Evolutionary conservation across 2,329 filamentous ascomycete species (phyloP).

Genomic region (Graphilbum sp.): DNA sequence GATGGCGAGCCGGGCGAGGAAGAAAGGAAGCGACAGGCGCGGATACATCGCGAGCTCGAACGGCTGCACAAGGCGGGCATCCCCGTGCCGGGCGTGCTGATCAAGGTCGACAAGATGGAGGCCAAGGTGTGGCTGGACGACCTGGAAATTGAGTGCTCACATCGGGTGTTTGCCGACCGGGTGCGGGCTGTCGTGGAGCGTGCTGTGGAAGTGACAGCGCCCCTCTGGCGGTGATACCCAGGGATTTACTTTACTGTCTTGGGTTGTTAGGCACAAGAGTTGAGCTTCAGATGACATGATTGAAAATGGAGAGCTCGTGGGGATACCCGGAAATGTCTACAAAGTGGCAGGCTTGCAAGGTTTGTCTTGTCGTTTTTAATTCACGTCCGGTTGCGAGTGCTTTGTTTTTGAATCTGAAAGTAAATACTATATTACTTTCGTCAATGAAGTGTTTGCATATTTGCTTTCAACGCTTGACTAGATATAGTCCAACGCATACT

Average conservation of each 20-base stretch:
- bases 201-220: slow-evolving; percentile 72
- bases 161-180: slow-evolving; percentile 63
- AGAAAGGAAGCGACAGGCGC: slow-evolving; percentile 19
- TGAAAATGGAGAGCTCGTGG: too few relatives aligned
- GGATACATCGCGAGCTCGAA: slow-evolving; percentile 50
- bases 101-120: slow-evolving; percentile 73
- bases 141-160: slow-evolving; percentile 73
- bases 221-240: slow-evolving; percentile 40
- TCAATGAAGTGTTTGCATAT: too few relatives aligned
- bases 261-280: neutral
- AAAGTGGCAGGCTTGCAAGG: too few relatives aligned
- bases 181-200: slow-evolving; percentile 82
- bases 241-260: neutral
- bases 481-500: too few relatives aligned
- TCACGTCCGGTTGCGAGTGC: too few relatives aligned
- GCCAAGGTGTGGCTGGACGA: slow-evolving; percentile 88
- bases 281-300: too few relatives aligned
- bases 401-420: too few relatives aligned
- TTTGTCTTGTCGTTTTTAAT: too few relatives aligned
- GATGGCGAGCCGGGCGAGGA: slow-evolving; percentile 18
- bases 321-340: too few relatives aligned
- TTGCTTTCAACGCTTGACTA: too few relatives aligned
- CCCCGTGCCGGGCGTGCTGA: slow-evolving; percentile 74
- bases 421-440: too few relatives aligned
- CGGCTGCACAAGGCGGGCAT: slow-evolving; percentile 72